These are phyloP conservation scores for Pseudogymnoascus sp. DNA, from an alignment of 2,329 filamentous ascomycete genomes.

Conservation along the genomic window DNA sequence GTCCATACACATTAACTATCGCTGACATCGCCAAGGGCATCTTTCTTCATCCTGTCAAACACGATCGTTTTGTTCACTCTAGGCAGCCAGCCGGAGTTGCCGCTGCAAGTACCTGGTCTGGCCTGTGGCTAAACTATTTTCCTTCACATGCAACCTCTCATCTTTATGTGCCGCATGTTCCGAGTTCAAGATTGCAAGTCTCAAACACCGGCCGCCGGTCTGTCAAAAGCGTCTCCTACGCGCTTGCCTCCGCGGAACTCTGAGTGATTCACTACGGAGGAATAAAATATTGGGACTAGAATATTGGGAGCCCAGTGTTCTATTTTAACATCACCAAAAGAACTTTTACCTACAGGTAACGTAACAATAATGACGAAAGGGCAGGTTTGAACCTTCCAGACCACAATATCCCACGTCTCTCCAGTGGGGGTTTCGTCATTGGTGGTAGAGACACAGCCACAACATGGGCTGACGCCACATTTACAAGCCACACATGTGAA, in stretches of 20 bases:
- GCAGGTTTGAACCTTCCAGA: not conserved
- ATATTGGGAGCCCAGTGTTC: not conserved
- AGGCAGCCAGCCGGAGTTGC: not conserved
- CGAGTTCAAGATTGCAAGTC: not conserved
- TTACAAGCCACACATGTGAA: not conserved
- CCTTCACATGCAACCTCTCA: not conserved
- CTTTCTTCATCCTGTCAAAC: not conserved
- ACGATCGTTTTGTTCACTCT: not conserved
- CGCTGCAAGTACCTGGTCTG: not conserved
- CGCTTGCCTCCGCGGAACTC: not conserved
- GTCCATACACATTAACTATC: not conserved
- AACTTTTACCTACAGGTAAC: not conserved
- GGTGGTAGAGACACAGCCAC: not conserved
- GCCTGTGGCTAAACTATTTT: not conserved
- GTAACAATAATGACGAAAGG: not conserved
- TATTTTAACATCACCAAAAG: not conserved
- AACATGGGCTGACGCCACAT: not conserved
- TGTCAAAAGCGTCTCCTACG: not conserved
- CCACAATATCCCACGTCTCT: not conserved
- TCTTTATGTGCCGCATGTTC: not conserved
- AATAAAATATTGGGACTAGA: not conserved
- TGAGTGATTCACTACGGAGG: not conserved
- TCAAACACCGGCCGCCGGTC: not conserved
- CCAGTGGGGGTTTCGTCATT: not conserved
- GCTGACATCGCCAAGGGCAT: not conserved